Conservation (phyloP, 2,329 filamentous ascomycete genomes). For the Aspergillus floridensis region DNA sequence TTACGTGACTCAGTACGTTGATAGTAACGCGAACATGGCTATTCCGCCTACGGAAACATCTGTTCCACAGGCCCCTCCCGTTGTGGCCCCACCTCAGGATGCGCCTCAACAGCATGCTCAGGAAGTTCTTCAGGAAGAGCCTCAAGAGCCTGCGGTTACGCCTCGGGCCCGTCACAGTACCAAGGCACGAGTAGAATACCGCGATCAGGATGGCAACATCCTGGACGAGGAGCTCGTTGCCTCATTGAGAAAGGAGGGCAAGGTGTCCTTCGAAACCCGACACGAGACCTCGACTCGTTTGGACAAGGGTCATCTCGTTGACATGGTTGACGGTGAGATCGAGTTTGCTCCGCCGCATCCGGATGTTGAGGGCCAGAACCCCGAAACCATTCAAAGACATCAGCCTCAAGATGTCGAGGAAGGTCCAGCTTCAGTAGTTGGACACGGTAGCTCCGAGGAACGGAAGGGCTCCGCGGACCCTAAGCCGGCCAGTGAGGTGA, state of each 20-base stretch:
- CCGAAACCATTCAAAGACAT: conserved; percentile 51
- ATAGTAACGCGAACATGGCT: conserved; percentile 15
- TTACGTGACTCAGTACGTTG: conserved; percentile 36
- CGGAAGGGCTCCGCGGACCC: conserved; percentile 38
- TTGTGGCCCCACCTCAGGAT: conserved; percentile 14
- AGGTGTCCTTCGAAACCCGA: conserved; percentile 91
- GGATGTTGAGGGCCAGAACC: conserved; percentile 57
- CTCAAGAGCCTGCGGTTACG: conserved; percentile 33
- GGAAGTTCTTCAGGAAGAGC: conserved; percentile 19
- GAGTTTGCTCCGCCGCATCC: conserved; percentile 53
- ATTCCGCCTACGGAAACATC: conserved; percentile 24
- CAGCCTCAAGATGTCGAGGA: conserved; percentile 35
- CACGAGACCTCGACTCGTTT: conserved; percentile 93
- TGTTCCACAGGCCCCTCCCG: conserved; percentile 11
- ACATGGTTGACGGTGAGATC: conserved; percentile 36
- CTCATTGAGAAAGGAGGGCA: conserved; percentile 68
- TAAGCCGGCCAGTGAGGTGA: conserved; percentile 48
- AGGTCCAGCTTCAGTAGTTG: conserved; percentile 41
- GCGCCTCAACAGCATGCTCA: conserved; percentile 22
- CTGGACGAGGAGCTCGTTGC: conserved; percentile 80
- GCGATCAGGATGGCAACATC: conserved; percentile 89
- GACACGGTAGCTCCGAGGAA: conserved; percentile 38
- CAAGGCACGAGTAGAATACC: conserved; percentile 88
- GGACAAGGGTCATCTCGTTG: conserved; percentile 73
- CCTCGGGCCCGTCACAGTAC: conserved; percentile 43